Conservation (phyloP, 306 rosid genomes). For the Vigna nakashimae region DNA sequence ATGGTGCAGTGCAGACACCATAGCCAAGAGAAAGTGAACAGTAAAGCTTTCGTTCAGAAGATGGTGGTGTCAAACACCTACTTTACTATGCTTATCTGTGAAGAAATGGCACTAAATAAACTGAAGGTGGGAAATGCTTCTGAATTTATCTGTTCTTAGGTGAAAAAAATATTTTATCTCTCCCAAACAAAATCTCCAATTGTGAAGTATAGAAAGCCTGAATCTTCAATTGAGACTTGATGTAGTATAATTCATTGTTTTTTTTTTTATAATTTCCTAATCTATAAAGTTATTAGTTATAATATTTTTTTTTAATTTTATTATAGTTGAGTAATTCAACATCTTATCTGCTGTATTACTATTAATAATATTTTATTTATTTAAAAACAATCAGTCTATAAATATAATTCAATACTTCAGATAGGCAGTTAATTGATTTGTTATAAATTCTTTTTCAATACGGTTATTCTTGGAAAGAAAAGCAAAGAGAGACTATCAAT, state of each 20-base stretch:
- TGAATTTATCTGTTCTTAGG: background rate
- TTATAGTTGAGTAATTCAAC: too few species aligned
- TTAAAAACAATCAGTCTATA: too few species aligned
- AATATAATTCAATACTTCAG: background rate
- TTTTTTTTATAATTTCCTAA: background rate
- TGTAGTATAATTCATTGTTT: background rate
- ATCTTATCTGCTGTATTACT: too few species aligned
- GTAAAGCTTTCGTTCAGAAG: background rate
- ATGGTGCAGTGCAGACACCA: conserved; percentile 1
- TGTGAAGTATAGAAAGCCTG: background rate
- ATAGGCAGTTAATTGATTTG: background rate
- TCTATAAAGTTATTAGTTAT: background rate
- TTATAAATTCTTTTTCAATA: background rate
- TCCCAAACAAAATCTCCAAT: background rate
- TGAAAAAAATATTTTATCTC: background rate
- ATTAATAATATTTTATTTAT: background rate
- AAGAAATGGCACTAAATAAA: background rate
- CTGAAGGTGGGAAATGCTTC: background rate
- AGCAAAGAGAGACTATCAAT: background rate
- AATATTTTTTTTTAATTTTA: too few species aligned
- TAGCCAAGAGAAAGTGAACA: background rate
- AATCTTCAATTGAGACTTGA: too few species aligned
- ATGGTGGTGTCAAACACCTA: background rate
- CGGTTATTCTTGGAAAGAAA: background rate
- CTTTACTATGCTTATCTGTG: background rate